These are phyloP conservation scores for Lactifluus subvellereus DNA, from an alignment of 768 basidiomycete genomes.

Conservation along the genomic window DNA sequence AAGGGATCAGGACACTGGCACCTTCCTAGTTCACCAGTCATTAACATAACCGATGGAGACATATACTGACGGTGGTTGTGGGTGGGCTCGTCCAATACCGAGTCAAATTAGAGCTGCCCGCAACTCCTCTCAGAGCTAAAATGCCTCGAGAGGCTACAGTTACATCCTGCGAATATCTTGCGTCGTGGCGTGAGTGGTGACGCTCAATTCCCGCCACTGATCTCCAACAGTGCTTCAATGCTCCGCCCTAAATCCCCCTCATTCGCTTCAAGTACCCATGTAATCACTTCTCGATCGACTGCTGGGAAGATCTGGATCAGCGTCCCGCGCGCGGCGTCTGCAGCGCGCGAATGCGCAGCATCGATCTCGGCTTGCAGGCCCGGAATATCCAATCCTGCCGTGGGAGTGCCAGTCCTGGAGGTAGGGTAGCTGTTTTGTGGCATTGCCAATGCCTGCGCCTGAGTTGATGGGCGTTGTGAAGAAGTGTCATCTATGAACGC, in stretches of 20 bases:
- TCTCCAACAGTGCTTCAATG: constrained; percentile 80
- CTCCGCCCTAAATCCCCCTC: constrained; percentile 84
- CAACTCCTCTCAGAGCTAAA: background rate
- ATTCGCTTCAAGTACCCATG: constrained; percentile 87
- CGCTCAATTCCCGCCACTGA: constrained; percentile 35
- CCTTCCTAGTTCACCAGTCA: background rate
- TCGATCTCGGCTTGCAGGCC: constrained; percentile 76
- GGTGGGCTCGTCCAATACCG: background rate
- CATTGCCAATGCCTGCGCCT: constrained; percentile 3
- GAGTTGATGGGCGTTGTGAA: constrained; percentile 32
- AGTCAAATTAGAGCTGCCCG: background rate
- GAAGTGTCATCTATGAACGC: constrained; percentile 47
- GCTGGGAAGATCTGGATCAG: constrained; percentile 84
- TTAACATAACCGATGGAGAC: background rate
- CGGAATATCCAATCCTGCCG: constrained; percentile 43
- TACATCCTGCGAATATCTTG: constrained; percentile 9
- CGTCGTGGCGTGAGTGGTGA: background rate
- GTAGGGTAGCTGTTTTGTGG: constrained; percentile 7
- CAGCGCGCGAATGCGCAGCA: constrained; percentile 65
- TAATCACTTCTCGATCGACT: constrained; percentile 76
- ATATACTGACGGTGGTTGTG: background rate
- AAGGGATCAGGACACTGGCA: background rate
- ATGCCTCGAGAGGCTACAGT: background rate
- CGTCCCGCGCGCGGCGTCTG: constrained; percentile 66
- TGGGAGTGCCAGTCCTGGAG: constrained; percentile 23